phyloP scores from a whole-genome alignment of 148 eudicot genomes.

The Amaranthus hypochondriacus region DNA sequence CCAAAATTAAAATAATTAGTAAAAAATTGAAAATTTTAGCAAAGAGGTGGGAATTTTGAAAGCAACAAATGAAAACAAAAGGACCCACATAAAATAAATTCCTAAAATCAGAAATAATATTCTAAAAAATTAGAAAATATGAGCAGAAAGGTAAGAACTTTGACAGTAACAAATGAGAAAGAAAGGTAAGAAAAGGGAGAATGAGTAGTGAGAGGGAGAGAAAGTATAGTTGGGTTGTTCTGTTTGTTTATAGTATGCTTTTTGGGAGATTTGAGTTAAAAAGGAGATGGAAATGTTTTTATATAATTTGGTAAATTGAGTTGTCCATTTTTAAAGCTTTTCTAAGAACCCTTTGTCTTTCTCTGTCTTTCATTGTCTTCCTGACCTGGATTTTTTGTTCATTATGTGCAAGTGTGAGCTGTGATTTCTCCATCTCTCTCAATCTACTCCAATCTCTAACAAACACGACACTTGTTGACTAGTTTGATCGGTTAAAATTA shows the following conservation, averaged over 20 bases:
- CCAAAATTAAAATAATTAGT: not conserved
- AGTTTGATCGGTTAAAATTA: no score
- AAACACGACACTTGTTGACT: no score
- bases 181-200: not conserved
- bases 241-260: not conserved
- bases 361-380: not conserved
- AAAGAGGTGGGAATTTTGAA: no score
- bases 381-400: no score
- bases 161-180: slow-evolving; percentile 3
- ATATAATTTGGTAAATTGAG: not conserved
- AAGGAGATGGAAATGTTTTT: not conserved
- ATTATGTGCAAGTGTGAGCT: no score
- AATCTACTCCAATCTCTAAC: no score
- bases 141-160: not conserved
- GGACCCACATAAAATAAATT: not conserved
- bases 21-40: no score
- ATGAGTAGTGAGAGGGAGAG: no score
- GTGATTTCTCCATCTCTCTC: no score
- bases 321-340: not conserved
- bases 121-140: not conserved
- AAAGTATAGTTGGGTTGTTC: not conserved
- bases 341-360: not conserved
- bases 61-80: no score
- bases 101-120: not conserved
- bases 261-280: slow-evolving; percentile 2